phyloP scores from a whole-genome alignment of 768 basidiomycete genomes.

The Auricularia cornea region DNA sequence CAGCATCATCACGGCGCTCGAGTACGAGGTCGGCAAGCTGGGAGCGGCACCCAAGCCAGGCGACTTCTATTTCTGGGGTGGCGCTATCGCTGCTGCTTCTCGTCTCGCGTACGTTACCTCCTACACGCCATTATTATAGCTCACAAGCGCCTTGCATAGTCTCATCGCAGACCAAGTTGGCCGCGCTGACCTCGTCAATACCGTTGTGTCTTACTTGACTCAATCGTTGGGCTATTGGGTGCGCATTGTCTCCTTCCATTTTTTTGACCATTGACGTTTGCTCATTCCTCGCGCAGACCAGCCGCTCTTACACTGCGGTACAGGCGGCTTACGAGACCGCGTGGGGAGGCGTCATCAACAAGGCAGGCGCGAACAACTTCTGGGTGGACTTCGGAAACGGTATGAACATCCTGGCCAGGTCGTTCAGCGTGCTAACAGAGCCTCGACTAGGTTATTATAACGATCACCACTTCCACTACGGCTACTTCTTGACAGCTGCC shows the following conservation, averaged over 20 bases:
- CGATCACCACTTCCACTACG: constrained; percentile 31
- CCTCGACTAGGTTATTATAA: constrained; percentile 21
- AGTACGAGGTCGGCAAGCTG: not conserved
- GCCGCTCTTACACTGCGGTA: constrained; percentile 14
- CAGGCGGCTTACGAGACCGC: constrained; percentile 27
- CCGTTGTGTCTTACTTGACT: constrained; percentile 20
- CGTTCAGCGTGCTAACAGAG: not conserved
- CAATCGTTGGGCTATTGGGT: constrained; percentile 22
- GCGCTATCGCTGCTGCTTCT: constrained; percentile 20
- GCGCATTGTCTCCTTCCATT: not conserved
- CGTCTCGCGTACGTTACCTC: constrained; percentile 22
- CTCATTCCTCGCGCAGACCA: constrained; percentile 10
- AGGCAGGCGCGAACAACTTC: constrained; percentile 22
- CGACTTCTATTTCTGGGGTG: constrained; percentile 29
- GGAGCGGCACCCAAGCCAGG: constrained; percentile 2
- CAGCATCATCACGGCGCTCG: constrained; percentile 21
- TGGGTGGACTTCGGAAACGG: constrained; percentile 29
- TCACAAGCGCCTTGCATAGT: not conserved
- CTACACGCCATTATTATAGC: not conserved
- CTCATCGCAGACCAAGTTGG: constrained; percentile 27
- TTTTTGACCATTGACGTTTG: too few species aligned
- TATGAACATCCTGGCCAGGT: not conserved
- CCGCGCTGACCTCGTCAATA: constrained; percentile 22
- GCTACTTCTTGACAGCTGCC: constrained; percentile 25
- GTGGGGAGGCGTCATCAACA: constrained; percentile 30